These are phyloP conservation scores for Arthrobotrys sinensis DNA, from an alignment of 2,329 filamentous ascomycete genomes.

Conservation along the genomic window DNA sequence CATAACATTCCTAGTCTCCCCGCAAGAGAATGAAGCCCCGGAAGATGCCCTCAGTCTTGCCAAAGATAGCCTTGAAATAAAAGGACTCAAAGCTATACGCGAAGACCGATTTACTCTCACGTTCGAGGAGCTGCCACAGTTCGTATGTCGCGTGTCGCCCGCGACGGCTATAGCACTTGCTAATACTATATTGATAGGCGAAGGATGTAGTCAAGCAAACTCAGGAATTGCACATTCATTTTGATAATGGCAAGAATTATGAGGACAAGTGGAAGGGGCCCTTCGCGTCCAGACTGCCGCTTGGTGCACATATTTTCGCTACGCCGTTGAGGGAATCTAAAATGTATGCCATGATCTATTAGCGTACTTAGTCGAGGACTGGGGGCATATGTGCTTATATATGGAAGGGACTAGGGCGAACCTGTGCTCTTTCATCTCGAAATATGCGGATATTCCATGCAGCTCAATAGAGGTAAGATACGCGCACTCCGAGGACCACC, in stretches of 20 bases:
- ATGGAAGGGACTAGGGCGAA: slow-evolving; percentile 42
- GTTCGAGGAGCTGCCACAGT: slow-evolving; percentile 61
- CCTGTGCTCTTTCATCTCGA: slow-evolving; percentile 44
- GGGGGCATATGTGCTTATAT: slow-evolving; percentile 19
- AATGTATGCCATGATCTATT: slow-evolving; percentile 38
- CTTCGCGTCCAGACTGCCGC: slow-evolving; percentile 52
- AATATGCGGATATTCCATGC: slow-evolving; percentile 44
- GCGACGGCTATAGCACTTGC: background rate
- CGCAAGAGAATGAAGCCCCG: slow-evolving; percentile 23
- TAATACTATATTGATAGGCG: slow-evolving; percentile 34
- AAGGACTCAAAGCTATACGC: slow-evolving; percentile 57
- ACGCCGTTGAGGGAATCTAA: slow-evolving; percentile 42
- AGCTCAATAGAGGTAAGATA: slow-evolving; percentile 45
- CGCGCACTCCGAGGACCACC: background rate
- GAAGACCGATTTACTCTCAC: slow-evolving; percentile 63
- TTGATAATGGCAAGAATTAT: slow-evolving; percentile 51
- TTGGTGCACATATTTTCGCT: slow-evolving; percentile 44
- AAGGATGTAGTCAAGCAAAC: slow-evolving; percentile 52
- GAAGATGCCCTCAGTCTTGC: slow-evolving; percentile 48
- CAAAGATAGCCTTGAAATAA: slow-evolving; percentile 38
- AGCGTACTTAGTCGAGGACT: background rate
- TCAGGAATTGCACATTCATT: slow-evolving; percentile 50
- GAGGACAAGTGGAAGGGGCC: slow-evolving; percentile 37
- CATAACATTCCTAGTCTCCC: slow-evolving; percentile 52
- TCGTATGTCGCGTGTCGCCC: slow-evolving; percentile 37